Evolutionary conservation across 192 early-diverging fungal genomes (phyloP), one percentile per base, ranked within the genome.

Genomic region (Oehlia diaphana): DNA sequence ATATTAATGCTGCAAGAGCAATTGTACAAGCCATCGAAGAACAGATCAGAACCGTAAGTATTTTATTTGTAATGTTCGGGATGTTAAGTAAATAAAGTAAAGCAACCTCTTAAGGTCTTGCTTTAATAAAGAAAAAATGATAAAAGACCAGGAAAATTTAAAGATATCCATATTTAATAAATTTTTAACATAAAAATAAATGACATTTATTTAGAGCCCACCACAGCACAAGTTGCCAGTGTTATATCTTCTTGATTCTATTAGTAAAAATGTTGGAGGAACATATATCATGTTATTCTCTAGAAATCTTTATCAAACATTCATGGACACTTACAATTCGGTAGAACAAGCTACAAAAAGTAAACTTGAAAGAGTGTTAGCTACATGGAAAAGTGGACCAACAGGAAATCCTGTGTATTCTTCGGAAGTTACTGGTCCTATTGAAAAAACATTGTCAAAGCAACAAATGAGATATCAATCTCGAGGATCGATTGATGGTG

Each of bases 211-310:
- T 21, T 87, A 96, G 95, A 91, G 88, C 31, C 86, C 87, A 9
- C 87, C 92, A 13, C 87, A 82, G 19, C 90, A 93, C 81, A 97
- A 97, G 84, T 88, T 99, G 13, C 96, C 96, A 12, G 87, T 92
- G 0, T 84, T 99, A 21, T 99, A 96, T 83, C 86, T 99, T 53
- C 88, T 99, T 39, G 97, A 99, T 86, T 99, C 97, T 21, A 99
- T 99, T 26, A 91, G 92, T 81, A 99, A 99, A 84, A 97, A 97
- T 83, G 93, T 96, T 61, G 95, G 96, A 28, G 90, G 87, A 16
- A 86, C 86, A 28, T 99, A 96, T 85, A 76, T 93, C 4, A 80
- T 83, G 21, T 82, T 92, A 26, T 95, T 99, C 86, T 84, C 89
- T 42, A 84, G 89, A 13, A 91, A 93, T 50, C 88, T 99, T 74